phyloP scores from a whole-genome alignment of 2,329 filamentous ascomycete species.

The Botryotinia convoluta region DNA sequence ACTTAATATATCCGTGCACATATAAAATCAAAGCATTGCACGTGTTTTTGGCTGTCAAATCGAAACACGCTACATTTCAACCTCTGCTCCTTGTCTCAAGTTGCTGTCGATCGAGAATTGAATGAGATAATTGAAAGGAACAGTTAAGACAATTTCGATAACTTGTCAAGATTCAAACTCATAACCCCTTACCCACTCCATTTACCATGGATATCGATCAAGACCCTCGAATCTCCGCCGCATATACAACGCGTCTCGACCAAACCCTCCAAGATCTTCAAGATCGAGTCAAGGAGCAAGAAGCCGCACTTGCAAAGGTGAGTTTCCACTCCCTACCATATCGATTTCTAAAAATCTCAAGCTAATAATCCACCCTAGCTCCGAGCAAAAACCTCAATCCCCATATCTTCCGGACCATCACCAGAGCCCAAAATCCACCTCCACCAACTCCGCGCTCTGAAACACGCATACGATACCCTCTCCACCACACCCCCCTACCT shows the following conservation, averaged over 20 bases:
- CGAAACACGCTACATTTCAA: not conserved
- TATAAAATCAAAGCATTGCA: not conserved
- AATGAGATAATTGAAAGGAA: not conserved
- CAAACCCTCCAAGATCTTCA: conserved; percentile 67
- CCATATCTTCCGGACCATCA: conserved; percentile 33
- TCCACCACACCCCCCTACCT: conserved; percentile 61
- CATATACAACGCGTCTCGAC: conserved; percentile 57
- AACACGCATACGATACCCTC: conserved; percentile 63
- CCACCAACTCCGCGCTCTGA: conserved; percentile 52
- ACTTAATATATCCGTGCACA: not conserved
- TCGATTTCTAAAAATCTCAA: conserved; percentile 13
- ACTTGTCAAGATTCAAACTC: not conserved
- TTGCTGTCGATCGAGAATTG: not conserved
- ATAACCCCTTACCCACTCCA: not conserved
- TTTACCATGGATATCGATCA: conserved; percentile 22
- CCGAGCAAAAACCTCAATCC: conserved; percentile 28
- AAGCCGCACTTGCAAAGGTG: conserved; percentile 50
- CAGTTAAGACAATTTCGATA: too few species aligned
- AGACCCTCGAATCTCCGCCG: conserved; percentile 38
- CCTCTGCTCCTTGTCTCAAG: not conserved
- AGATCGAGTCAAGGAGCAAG: conserved; percentile 53
- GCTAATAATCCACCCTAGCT: conserved; percentile 28
- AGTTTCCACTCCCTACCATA: not conserved
- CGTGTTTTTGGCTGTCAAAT: not conserved
- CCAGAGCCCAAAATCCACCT: conserved; percentile 40